Conservation (phyloP, 2,329 filamentous ascomycete genomes). For the Venturia pyrina region DNA sequence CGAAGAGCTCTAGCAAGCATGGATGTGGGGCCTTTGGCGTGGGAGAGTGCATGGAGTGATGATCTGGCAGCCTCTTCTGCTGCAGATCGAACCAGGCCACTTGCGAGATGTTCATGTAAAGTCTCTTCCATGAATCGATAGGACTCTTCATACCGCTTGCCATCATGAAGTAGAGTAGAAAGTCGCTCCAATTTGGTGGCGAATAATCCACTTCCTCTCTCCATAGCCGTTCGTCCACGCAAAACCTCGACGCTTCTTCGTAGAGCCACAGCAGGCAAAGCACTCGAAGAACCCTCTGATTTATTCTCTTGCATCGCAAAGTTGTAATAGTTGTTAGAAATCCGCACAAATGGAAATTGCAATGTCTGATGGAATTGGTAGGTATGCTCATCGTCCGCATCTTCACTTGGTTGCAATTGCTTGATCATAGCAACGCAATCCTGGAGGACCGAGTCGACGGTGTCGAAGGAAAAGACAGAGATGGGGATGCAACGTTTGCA, state of each 20-base stretch:
- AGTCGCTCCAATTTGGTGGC: constrained; percentile 56
- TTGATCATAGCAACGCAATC: constrained; percentile 22
- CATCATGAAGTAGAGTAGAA: constrained; percentile 48
- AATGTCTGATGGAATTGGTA: constrained; percentile 1
- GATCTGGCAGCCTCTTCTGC: constrained; percentile 38
- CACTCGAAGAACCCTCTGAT: constrained; percentile 31
- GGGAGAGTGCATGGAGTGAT: constrained; percentile 31
- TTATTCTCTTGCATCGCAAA: constrained; percentile 45
- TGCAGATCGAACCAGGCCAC: constrained; percentile 47
- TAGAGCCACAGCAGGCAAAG: constrained; percentile 45
- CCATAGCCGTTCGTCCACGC: constrained; percentile 41
- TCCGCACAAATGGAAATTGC: constrained; percentile 42
- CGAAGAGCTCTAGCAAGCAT: background rate
- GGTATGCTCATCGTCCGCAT: background rate
- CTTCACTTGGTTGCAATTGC: constrained; percentile 18
- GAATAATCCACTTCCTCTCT: constrained; percentile 51
- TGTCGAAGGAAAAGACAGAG: constrained; percentile 20
- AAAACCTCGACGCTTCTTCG: constrained; percentile 55
- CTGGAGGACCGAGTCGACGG: constrained; percentile 23
- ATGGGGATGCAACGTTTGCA: constrained; percentile 21
- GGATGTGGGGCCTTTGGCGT: background rate
- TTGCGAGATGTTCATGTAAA: constrained; percentile 50
- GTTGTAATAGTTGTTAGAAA: constrained; percentile 64
- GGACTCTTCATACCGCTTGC: constrained; percentile 47
- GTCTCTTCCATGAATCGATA: constrained; percentile 48